phyloP scores from a whole-genome alignment of 2,329 filamentous ascomycete genomes.

The Thielaviopsis euricoi region DNA sequence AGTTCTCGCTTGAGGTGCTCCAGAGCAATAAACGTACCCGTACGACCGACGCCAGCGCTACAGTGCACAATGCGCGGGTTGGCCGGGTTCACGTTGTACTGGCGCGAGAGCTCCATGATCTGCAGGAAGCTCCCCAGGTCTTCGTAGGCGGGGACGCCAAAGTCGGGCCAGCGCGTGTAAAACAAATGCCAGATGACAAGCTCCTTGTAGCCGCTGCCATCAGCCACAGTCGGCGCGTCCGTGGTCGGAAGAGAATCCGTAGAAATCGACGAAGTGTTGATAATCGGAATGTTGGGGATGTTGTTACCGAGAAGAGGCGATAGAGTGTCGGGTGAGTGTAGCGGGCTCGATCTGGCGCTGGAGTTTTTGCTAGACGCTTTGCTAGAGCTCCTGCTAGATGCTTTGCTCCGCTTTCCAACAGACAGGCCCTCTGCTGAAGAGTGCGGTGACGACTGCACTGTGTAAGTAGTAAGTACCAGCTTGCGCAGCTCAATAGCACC shows the following conservation, averaged over 20 bases:
- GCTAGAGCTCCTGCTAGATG: too few relatives aligned
- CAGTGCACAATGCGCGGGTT: slow-evolving; percentile 68
- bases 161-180: slow-evolving; percentile 82
- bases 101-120: slow-evolving; percentile 50
- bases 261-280: too few relatives aligned
- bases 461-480: slow-evolving; percentile 39
- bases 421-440: neutral
- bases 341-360: too few relatives aligned
- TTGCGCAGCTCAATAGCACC: slow-evolving; percentile 59
- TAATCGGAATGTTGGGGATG: too few relatives aligned
- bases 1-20: slow-evolving; percentile 79
- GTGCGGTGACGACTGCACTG: slow-evolving; percentile 22
- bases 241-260: too few relatives aligned
- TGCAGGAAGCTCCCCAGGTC: slow-evolving; percentile 53
- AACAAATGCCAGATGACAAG: slow-evolving; percentile 69
- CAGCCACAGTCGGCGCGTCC: too few relatives aligned
- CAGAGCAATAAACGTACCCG: slow-evolving; percentile 90
- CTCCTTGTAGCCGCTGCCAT: slow-evolving; percentile 17
- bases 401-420: too few relatives aligned
- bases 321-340: too few relatives aligned
- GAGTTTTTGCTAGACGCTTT: too few relatives aligned
- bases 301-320: too few relatives aligned
- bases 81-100: slow-evolving; percentile 31
- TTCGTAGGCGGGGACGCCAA: slow-evolving; percentile 57
- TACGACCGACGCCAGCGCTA: slow-evolving; percentile 85